Base-by-base conservation (phyloP, 2,329 filamentous ascomycete species). In the Pleoardoris graminearum region DNA sequence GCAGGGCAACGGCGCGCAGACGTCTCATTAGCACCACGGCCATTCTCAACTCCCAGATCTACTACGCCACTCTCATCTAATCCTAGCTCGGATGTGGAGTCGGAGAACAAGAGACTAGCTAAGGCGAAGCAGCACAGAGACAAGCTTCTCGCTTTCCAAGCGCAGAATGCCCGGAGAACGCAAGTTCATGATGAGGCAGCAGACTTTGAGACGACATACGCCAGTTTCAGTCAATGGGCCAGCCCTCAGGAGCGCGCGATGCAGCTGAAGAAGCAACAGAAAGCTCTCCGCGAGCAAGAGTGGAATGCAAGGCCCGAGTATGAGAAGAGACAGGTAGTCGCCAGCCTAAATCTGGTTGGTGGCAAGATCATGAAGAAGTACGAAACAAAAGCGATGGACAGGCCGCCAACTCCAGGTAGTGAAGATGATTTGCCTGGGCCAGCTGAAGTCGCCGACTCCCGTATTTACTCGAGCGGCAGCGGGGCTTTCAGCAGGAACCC, bases 151-250 rank as follows among this genome's bases (percentile, higher is more conserved):
- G 81, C 80, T 1, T 96, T 91, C 70, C 92, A 97, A 70, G 86
- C 89, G 1, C 87, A 96, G 64, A 96, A 96, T 60, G 90, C 91
- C 0, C 83, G 84, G 53, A 81, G 92, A 37, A 97, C 92, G 1
- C 90, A 86, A 14, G 88, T 97, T 14, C 84, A 91, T 32, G 92
- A 97, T 64, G 91, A 96, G 75, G 91, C 91, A 0, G 85, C 86
- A 1, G 87, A 90, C 66, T 88, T 84, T 58, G 86, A 89, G 60
- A 84, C 84, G 0, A 83, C 85, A 0, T 78, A 47, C 64, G 72
- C 77, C 27, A 83, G 85, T 5, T 79, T 82, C 4, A 91, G 83
- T 61, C 87, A 94, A 76, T 96, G 91, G 91, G 89, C 91, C 44
- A 90, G 79, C 14, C 90, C 91, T 0, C 86, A 89, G 58, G 90